Evolutionary conservation across 208 protist genomes (phyloP).

Genomic region (Naegleria fowleri): DNA sequence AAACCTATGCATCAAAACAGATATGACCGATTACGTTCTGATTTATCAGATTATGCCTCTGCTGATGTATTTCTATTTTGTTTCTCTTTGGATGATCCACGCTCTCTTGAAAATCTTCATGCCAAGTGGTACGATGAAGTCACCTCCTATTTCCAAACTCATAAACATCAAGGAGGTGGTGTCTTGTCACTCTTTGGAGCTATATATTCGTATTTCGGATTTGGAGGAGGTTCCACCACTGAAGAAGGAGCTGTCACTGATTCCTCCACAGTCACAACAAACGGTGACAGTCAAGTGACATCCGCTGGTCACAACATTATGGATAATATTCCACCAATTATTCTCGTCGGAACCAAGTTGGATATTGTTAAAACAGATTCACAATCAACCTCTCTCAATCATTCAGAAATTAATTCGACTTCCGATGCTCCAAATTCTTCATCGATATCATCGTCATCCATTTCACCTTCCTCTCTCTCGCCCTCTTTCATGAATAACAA

Average conservation of each 20-base stretch:
- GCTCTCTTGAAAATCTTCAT: constrained; percentile 62
- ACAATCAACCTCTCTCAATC: neutral
- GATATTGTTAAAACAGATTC: constrained; percentile 44
- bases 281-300: neutral
- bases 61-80: constrained; percentile 71
- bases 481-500: too few species aligned
- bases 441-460: too few species aligned
- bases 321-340: constrained; percentile 45
- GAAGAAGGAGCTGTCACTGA: too few species aligned
- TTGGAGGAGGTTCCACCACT: neutral
- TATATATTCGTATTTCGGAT: neutral
- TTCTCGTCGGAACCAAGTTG: constrained; percentile 80
- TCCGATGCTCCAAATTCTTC: too few species aligned
- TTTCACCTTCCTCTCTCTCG: too few species aligned
- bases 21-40: constrained; percentile 61
- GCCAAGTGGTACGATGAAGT: constrained; percentile 62
- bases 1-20: too few species aligned
- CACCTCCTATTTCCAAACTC: constrained; percentile 51
- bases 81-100: constrained; percentile 56
- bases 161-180: neutral
- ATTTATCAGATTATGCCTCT: constrained; percentile 56
- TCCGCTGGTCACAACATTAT: neutral
- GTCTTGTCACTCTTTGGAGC: neutral
- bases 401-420: neutral
- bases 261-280: neutral